Evolutionary conservation across 2,329 filamentous ascomycete species (phyloP), one percentile per base, ranked within the genome.

Genomic region (Pyrenophora tritici-repentis): DNA sequence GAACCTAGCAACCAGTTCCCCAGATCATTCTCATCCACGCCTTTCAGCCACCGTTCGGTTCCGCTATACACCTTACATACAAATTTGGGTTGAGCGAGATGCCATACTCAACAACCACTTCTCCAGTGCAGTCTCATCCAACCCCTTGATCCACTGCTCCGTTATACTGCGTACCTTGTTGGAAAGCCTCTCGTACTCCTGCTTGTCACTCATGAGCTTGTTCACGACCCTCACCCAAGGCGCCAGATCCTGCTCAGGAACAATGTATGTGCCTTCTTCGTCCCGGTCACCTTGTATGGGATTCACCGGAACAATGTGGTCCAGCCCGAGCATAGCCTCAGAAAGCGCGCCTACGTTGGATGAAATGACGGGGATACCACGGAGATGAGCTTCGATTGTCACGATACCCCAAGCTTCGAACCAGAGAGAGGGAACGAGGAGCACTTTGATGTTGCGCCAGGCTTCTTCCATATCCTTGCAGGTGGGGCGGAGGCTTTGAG

Each of bases 361-460:
- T 18, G 47, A 34, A 14, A 50, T 50, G n/a, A 50, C 47, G 4
- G 47, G 47, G 16, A 50, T 44, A 6, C 40, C 47, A 29, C 47
- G 47, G 4, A 50, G 47, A 17, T 50, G 47, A 5, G 35, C 40
- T 44, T 50, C 47, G n/a, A 50, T 34, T 6, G 39, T 13, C 18
- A 50, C 47, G 16, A 44, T 50, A 12, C 47, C 47, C 47, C 47
- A 50, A 6, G 40, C 47, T 16, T 50, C 40, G n/a, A 44, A 33
- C 47, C 47, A 50, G 7, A 50, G 47, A 16, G 47, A 50, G 9
- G 40, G 47, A 29, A 44, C 40, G n/a, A 50, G 18, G 6, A 50
- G 47, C 3, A 50, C 20, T 35, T 50, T 50, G 17, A 50, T 50
- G 9, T 50, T 26, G 7, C 26, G 35, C 47, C 47, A 50, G n/a